Base-by-base conservation (phyloP, 352 stramenopile genomes). In the Phytophthora fragariaefolia region DNA sequence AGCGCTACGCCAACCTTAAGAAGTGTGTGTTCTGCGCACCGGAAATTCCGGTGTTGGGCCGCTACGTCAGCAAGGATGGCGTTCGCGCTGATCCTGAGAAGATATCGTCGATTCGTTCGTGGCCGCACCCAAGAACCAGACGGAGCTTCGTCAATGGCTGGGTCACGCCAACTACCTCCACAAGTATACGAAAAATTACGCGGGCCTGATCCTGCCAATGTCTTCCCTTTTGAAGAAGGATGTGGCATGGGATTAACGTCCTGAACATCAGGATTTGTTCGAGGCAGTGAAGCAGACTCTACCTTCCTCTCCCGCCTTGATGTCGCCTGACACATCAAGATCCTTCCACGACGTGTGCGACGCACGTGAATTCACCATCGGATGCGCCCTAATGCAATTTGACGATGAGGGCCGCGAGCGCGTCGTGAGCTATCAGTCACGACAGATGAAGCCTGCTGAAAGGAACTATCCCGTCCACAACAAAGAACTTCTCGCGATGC, bases 91-190 rank as follows among this genome's bases (percentile, higher is more conserved):
- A 65, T 20, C 50, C 22, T 4, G 51, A 69, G 18, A 79, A 68
- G 15, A 20, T 66, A 5, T 4, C 3, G 10, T 49, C 30, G 0
- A 77, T 71, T n/a, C 68, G 24, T 34, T 55, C 34, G 4, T 69
- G 34, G n/a, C 24, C 52, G 64, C 20, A 4, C 49, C 17, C 0
- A 50, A 0, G 15, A 66, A 48, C 40, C 36, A 30, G 12, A 71
- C 36, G 3, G 30, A 73, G 0, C 6, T 73, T 1, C 51, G 48
- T 1, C 45, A 70, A 52, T n/a, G n/a, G n/a, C n/a, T n/a, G n/a
- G n/a, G n/a, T 71, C 47, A 45, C 27, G 49, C 42, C 1, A 77
- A 63, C n/a, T 75, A 73, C 40, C 23, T 77, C 2, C 58, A 74
- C 46, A 64, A 65, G 22, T 73, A 72, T 53, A 61, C 30, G 26